phyloP scores from a whole-genome alignment of 345 rosid genomes.

The Populus euphratica region DNA sequence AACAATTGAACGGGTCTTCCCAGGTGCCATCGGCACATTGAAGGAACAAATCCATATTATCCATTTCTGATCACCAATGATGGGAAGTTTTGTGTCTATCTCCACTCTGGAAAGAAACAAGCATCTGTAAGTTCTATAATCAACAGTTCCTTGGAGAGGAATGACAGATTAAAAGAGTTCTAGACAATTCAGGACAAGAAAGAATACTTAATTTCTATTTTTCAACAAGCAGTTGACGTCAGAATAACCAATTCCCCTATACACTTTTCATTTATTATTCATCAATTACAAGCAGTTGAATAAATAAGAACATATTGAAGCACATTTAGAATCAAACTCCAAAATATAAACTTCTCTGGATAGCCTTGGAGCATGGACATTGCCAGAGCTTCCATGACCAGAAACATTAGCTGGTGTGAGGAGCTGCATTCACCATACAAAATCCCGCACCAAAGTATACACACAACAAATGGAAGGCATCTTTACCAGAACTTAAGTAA shows the following conservation, averaged over 20 bases:
- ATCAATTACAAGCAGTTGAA: background rate
- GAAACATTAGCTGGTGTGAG: background rate
- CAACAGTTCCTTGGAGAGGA: background rate
- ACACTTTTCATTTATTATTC: background rate
- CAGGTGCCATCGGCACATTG: slow-evolving; percentile 96
- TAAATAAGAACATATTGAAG: too few species aligned
- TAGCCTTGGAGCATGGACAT: background rate
- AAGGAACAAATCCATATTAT: slow-evolving; percentile 95
- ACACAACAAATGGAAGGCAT: background rate
- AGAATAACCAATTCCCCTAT: background rate
- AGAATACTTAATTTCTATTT: background rate
- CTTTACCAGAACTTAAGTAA: background rate
- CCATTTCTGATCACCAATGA: slow-evolving; percentile 86
- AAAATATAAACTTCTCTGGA: background rate
- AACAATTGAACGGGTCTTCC: slow-evolving; percentile 93
- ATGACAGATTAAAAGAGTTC: background rate
- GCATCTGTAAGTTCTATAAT: background rate
- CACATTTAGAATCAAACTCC: background rate
- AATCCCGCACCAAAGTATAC: background rate
- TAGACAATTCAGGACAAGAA: background rate
- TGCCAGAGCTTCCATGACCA: background rate
- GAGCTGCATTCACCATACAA: background rate
- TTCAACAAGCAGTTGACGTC: background rate
- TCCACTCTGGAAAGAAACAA: slow-evolving; percentile 54
- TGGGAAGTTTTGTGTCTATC: slow-evolving; percentile 80